These are phyloP conservation scores for Lathyrus oleraceus DNA, from an alignment of 306 rosid species.

Conservation along the genomic window DNA sequence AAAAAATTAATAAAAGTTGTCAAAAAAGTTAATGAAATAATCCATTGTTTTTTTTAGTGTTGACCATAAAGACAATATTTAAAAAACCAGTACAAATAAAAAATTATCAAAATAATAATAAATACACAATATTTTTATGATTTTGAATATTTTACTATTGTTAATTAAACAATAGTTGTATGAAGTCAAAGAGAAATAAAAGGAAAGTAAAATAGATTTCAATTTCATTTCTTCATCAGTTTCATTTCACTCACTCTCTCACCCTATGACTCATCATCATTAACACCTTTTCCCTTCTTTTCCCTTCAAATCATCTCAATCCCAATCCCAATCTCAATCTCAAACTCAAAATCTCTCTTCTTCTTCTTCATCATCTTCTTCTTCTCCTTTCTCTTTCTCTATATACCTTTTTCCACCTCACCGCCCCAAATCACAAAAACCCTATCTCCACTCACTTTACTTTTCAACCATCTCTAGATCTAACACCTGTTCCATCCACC, in stretches of 20 bases:
- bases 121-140: too few relatives aligned
- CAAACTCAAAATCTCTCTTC: neutral
- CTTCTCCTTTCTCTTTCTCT: conserved; percentile 1
- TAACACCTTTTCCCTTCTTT: conserved; percentile 28
- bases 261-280: conserved; percentile 27
- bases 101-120: too few relatives aligned
- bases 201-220: neutral
- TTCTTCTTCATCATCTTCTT: conserved; percentile 13
- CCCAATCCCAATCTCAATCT: neutral
- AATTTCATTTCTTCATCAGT: conserved; percentile 16
- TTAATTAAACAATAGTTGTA: neutral
- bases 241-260: conserved; percentile 11
- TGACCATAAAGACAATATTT: too few relatives aligned
- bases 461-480: conserved; percentile 83
- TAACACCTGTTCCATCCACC: conserved; percentile 47
- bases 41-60: too few relatives aligned
- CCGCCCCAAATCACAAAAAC: conserved; percentile 30
- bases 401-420: neutral
- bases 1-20: too few relatives aligned
- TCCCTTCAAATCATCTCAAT: conserved; percentile 12
- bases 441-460: conserved; percentile 48
- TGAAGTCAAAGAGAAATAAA: neutral
- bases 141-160: too few relatives aligned
- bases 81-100: too few relatives aligned
- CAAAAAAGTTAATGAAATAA: too few relatives aligned